Percentiles rank a stretch among this genome's conserved stretches.
Evolutionary conservation across 805 yeast species (phyloP).

Genomic region (Candida mattraensis): DNA sequence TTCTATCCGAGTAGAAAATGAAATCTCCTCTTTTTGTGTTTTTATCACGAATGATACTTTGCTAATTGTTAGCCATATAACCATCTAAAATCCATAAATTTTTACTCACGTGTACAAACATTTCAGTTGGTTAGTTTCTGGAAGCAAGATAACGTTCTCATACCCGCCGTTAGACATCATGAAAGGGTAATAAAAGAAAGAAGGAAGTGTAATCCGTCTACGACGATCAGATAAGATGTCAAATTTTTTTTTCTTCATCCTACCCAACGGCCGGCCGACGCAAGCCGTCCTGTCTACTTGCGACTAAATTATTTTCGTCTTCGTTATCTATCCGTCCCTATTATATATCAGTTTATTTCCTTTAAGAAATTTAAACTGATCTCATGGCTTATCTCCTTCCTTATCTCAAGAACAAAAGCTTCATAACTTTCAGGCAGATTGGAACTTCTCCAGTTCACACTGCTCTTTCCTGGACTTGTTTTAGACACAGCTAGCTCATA

Average conservation of each 20-base stretch:
- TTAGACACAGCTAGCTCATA: conserved; percentile 20
- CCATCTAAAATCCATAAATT: background rate
- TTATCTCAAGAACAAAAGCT: conserved; percentile 19
- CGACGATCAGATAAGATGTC: background rate
- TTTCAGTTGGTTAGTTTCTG: conserved; percentile 85
- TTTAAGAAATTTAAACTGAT: conserved; percentile 29
- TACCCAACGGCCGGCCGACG: too few species aligned
- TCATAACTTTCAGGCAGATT: conserved; percentile 15
- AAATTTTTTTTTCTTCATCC: too few species aligned
- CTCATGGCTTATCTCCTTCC: conserved; percentile 29
- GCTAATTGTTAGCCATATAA: background rate
- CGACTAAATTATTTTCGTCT: too few species aligned
- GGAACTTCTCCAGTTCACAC: conserved; percentile 8
- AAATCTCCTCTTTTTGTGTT: conserved; percentile 86
- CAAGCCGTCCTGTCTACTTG: too few species aligned
- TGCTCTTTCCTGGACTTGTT: background rate
- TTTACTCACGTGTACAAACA: conserved; percentile 69
- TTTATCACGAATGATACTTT: conserved; percentile 75
- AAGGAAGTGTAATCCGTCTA: conserved; percentile 1
- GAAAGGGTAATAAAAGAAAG: background rate
- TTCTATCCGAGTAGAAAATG: conserved; percentile 92
- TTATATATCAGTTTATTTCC: conserved; percentile 2
- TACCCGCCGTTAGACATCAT: conserved; percentile 20
- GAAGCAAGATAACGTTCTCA: conserved; percentile 65
- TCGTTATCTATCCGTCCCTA: background rate